A percentile compares a stretch with the other conserved stretches of the same genome.
phyloP scores from a whole-genome alignment of 306 rosid species.

The Morella rubra region DNA sequence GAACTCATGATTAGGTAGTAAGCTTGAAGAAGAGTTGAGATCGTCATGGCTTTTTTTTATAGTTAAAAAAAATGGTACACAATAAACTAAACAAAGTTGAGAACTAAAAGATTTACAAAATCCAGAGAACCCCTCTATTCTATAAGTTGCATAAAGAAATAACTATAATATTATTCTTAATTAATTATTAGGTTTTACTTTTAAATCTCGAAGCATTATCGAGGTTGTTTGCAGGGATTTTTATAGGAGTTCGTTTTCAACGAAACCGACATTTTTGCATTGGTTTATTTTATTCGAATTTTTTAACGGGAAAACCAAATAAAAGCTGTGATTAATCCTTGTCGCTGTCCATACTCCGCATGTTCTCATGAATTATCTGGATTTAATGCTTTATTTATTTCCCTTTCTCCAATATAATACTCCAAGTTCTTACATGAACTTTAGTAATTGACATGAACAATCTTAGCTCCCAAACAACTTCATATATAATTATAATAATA shows the following conservation, averaged over 20 bases:
- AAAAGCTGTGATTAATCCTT: conserved; percentile 35
- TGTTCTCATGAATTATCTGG: conserved; percentile 31
- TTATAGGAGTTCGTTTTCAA: conserved; percentile 39
- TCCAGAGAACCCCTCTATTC: conserved; percentile 9
- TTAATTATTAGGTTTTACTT: background rate
- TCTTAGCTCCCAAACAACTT: conserved; percentile 9
- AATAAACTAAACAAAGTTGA: conserved; percentile 11
- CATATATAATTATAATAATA: conserved; percentile 21
- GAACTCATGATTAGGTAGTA: background rate
- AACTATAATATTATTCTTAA: background rate
- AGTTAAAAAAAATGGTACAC: background rate
- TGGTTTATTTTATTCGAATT: background rate
- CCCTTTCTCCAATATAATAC: background rate
- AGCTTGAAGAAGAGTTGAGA: too few species aligned
- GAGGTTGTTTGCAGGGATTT: conserved; percentile 36
- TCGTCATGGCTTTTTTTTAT: background rate
- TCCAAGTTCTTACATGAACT: background rate
- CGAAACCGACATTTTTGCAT: conserved; percentile 29
- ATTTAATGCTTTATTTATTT: conserved; percentile 13
- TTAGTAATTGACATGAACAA: conserved; percentile 6
- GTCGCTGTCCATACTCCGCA: conserved; percentile 36
- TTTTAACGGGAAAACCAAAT: conserved; percentile 5
- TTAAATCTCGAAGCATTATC: conserved; percentile 20
- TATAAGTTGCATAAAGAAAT: background rate
- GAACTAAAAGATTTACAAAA: conserved; percentile 24